Conservation (phyloP, 192 early-diverging fungal species). For the Gryganskiella cystojenkinii region DNA sequence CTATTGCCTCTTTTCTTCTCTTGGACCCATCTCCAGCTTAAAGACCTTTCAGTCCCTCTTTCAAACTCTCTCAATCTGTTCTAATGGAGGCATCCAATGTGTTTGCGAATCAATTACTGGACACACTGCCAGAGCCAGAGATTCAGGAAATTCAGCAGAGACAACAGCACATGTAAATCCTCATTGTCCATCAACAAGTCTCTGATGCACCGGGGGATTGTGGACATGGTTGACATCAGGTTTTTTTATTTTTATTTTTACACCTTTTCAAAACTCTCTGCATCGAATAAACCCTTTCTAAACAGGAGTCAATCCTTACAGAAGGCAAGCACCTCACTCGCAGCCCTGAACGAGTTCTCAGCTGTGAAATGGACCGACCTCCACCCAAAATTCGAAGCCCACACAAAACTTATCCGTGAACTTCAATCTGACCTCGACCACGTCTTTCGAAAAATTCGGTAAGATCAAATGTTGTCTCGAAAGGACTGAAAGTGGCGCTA, state of each 20-base stretch:
- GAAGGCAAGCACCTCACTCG: conserved; percentile 37
- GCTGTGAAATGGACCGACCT: conserved; percentile 62
- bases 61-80: not conserved
- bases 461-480: not conserved
- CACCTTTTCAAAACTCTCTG: too few species aligned
- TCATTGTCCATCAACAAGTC: too few species aligned
- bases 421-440: conserved; percentile 66
- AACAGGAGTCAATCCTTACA: conserved; percentile 36
- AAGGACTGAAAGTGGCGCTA: not conserved
- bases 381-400: conserved; percentile 61
- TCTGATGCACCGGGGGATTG: too few species aligned
- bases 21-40: too few species aligned
- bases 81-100: conserved; percentile 41
- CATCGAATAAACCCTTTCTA: not conserved
- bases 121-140: conserved; percentile 33
- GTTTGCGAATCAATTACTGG: conserved; percentile 27
- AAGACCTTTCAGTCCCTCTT: not conserved
- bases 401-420: conserved; percentile 64
- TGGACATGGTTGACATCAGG: too few species aligned
- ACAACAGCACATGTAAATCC: conserved; percentile 35
- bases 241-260: too few species aligned
- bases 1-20: too few species aligned
- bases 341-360: conserved; percentile 68
- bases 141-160: conserved; percentile 40
- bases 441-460: conserved; percentile 68